Percentiles rank a stretch among this genome's conserved stretches.
phyloP scores from a whole-genome alignment of 306 rosid species.

The Dryas drummondii region DNA sequence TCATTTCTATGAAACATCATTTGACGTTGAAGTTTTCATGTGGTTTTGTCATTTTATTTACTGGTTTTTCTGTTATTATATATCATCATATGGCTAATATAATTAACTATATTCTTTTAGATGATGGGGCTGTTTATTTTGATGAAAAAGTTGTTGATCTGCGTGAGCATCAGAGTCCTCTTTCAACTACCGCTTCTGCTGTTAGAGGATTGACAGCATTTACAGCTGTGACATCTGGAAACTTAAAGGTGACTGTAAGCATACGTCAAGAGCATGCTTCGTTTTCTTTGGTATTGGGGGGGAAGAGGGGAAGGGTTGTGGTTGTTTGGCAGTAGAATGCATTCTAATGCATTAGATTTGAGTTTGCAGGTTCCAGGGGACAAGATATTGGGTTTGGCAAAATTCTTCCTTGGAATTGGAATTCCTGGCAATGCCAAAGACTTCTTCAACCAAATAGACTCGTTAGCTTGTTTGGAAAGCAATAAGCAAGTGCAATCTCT shows the following conservation, averaged over 20 bases:
- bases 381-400: conserved; percentile 83
- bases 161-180: conserved; percentile 66
- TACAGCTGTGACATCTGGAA: conserved; percentile 66
- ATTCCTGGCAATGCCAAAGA: conserved; percentile 89
- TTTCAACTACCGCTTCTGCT: conserved; percentile 86
- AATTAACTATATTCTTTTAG: conserved; percentile 41
- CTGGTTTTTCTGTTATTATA: conserved; percentile 8
- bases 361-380: conserved; percentile 74
- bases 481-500: conserved; percentile 55
- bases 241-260: conserved; percentile 59
- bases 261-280: not conserved
- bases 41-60: not conserved
- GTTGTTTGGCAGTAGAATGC: conserved; percentile 5
- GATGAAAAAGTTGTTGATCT: conserved; percentile 80
- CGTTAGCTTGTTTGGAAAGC: conserved; percentile 75
- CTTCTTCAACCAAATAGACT: conserved; percentile 84
- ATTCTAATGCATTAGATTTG: conserved; percentile 38
- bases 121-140: conserved; percentile 83
- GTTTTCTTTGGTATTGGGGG: not conserved
- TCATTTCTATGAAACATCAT: not conserved
- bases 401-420: conserved; percentile 89
- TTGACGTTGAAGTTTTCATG: not conserved
- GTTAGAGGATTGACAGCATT: conserved; percentile 79
- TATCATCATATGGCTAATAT: conserved; percentile 15
- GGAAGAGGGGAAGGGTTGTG: not conserved